Evolutionary conservation across 2,329 filamentous ascomycete species (phyloP).

Genomic region (Calonectria crousiana): DNA sequence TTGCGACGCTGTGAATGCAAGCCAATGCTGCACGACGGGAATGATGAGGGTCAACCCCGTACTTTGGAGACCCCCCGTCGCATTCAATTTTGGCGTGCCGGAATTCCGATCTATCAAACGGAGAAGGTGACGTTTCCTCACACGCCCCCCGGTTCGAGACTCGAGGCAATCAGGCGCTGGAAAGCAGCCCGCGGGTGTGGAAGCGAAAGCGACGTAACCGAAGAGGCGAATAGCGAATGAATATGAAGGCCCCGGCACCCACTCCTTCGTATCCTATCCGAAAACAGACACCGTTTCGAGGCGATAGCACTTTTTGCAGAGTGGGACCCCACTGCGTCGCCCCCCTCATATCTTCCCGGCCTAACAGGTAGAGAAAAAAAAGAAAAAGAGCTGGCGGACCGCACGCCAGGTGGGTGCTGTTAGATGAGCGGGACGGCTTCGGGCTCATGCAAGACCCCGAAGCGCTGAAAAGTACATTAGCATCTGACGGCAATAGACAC

Average conservation of each 20-base stretch:
- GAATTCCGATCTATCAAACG: slow-evolving; percentile 1
- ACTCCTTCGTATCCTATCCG: slow-evolving; percentile 10
- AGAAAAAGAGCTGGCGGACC: background rate
- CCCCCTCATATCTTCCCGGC: slow-evolving; percentile 23
- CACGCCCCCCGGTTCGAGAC: slow-evolving; percentile 8
- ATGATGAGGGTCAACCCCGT: slow-evolving; percentile 7
- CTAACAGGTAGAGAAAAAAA: slow-evolving; percentile 15
- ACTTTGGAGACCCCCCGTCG: background rate
- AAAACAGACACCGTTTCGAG: slow-evolving; percentile 43
- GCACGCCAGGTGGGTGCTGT: slow-evolving; percentile 3
- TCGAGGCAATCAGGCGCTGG: background rate
- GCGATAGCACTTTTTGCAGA: background rate
- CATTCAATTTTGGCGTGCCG: background rate
- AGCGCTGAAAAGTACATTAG: background rate
- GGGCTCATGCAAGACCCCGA: slow-evolving; percentile 40
- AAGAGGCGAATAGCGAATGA: slow-evolving; percentile 3
- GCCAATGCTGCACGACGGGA: background rate
- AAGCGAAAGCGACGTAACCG: slow-evolving; percentile 20
- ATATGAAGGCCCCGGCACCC: background rate
- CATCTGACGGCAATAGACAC: background rate
- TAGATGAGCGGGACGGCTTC: slow-evolving; percentile 35
- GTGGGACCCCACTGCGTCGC: slow-evolving; percentile 9
- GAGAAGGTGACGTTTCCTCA: background rate
- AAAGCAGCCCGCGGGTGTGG: background rate
- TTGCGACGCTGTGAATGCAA: slow-evolving; percentile 2